Conservation (phyloP, 2,329 filamentous ascomycete genomes). For the Gaeumannomyces sp. region DNA sequence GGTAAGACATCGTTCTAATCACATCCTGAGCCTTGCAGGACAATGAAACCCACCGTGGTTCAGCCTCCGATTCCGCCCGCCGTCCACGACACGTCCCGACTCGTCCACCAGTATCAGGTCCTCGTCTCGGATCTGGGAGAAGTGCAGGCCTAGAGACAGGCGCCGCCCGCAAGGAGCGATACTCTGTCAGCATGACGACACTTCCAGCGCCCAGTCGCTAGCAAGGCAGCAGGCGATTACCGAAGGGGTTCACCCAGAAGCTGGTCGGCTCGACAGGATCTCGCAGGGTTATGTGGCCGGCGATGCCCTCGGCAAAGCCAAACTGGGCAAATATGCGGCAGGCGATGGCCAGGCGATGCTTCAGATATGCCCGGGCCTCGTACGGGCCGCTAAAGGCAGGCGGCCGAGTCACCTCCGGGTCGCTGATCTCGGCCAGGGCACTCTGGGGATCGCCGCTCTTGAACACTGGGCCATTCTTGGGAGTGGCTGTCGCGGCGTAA, state of each 20-base stretch:
- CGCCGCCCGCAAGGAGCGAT: neutral
- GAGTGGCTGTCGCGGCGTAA: too few species aligned
- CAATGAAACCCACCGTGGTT: conserved; percentile 10
- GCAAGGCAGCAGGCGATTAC: neutral
- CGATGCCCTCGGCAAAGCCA: conserved; percentile 54
- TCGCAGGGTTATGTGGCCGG: conserved; percentile 56
- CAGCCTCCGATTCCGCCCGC: conserved; percentile 38
- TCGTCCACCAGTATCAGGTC: conserved; percentile 61
- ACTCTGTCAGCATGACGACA: neutral
- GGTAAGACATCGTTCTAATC: neutral
- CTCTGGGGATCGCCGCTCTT: conserved; percentile 11
- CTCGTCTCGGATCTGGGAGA: conserved; percentile 12
- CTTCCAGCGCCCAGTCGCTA: neutral
- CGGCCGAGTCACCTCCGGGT: conserved; percentile 15
- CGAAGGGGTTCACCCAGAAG: conserved; percentile 62
- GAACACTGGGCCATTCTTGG: neutral
- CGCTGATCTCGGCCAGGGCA: conserved; percentile 20
- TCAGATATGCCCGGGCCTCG: conserved; percentile 43
- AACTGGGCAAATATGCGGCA: conserved; percentile 52
- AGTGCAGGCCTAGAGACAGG: conserved; percentile 8
- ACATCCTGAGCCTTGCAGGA: neutral
- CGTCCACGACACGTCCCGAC: conserved; percentile 55
- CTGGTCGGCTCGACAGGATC: conserved; percentile 50
- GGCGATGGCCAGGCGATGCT: conserved; percentile 44
- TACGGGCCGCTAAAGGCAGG: conserved; percentile 15